Evolutionary conservation across 1,139 yeast genomes (phyloP), one percentile per base, ranked within the genome.

Genomic region (Taphrina populina): DNA sequence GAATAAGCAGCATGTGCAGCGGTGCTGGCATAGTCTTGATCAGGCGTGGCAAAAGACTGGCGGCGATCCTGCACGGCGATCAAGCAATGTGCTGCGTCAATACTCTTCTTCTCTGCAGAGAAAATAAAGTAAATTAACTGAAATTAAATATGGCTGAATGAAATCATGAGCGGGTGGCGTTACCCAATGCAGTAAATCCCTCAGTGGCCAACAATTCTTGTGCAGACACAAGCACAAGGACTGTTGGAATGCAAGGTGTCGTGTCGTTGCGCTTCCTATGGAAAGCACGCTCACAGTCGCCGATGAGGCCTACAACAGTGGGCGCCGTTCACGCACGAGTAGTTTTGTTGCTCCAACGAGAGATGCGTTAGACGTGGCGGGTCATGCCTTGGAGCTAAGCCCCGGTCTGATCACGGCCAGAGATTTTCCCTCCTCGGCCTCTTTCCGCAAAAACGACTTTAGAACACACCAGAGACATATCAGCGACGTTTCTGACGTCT

Each of bases 311-410:
- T 43, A 30, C 27, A 30, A 43, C 47, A 23, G 33, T n/a, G 47
- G 47, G 26, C 29, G 37, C 8, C 47, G 47, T 17, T 43, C 47
- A 37, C 35, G 47, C 37, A 23, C 47, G 37, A 43, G 34, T 37
- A 43, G 47, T 21, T 43, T 43, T 37, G 26, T 19, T 11, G 19
- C 47, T 19, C 47, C 19, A 37, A 20, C 13, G 47, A 20, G 34
- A 13, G 45, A 40, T 7, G 43, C 19, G 6, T 15, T 34, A 24
- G 29, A 27, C 13, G 43, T 29, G 13, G 43, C 21, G 11, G 29
- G 43, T 19, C 27, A 23, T 21, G 43, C 13, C 43, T 7, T 2
- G n/a, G 45, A 19, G 45, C 45, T 40, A 40, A 40, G 45, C 47
- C 47, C 36, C 47, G 13, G 30, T 43, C 29, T 40, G 34, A 40